Base-by-base conservation (phyloP, 257 asterid genomes). In the Gentiana straminea region DNA sequence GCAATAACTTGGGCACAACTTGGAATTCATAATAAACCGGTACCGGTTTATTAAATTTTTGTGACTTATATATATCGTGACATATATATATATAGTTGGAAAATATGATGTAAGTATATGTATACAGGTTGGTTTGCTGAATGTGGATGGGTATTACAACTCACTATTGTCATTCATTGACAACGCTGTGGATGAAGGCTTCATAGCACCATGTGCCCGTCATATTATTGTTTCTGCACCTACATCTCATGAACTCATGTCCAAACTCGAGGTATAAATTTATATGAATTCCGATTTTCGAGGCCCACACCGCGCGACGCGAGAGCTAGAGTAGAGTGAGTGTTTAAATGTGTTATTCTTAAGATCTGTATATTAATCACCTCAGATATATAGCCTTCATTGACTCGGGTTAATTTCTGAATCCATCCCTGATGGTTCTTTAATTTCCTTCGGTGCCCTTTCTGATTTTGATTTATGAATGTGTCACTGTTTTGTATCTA, bases 1-100 rank as follows among this genome's bases (percentile, higher is more conserved):
- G 97, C 86, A 74, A 86, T 89, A 64, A 89, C 95, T 69, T 89
- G 97, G 97, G 94, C 96, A 65, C 97, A 89, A 69, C 88, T 89
- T 12, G 96, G 94, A 39, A 89, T 89, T 43, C 97, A 89, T 65
- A 90, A 89, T 55, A 89, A 89, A 73, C 97, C 97, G 66, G 97
- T 89, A 86, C 15, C 52, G 1, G 24, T 39, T 0, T 48, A 3
- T 54, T 55, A 49, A 33, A 48, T 11, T 13, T 34, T 8, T 11
- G 11, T 55, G 7, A 39, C 8, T 43, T 11, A 4, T 39, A 5
- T 0, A 10, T 41, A 15, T 15, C 24, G 9, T 41, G 46, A 41
- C 46, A 41, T 7, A 41, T 41, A 7, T 41, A 3, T 24, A 24
- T 41, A 7, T 41, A 3, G 46, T 5, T 41, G 46, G 46, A 41